Base-by-base conservation (phyloP, 2,329 filamentous ascomycete genomes). In the Colletotrichum ledebouriae region DNA sequence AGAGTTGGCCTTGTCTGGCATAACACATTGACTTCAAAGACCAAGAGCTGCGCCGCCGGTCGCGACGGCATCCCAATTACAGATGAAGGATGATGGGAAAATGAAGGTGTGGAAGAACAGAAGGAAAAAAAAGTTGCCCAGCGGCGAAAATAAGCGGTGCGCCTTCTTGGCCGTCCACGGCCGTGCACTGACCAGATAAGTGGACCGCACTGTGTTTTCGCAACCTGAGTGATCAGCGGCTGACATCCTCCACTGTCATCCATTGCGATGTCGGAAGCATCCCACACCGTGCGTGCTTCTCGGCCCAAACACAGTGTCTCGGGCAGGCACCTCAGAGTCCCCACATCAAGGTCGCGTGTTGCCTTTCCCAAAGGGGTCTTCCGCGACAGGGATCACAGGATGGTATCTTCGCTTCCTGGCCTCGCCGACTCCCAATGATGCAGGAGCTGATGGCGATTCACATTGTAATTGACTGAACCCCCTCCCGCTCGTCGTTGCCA, bases 121-220 rank as follows among this genome's bases (percentile, higher is more conserved):
- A 17, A 53, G 3, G n/a, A 41, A 29, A 52, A 50, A 66, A 60
- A 39, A 55, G 41, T 47, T 41, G 52, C 37, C 46, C 37, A 34
- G 42, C 52, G 34, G 37, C 44, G 39, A 39, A 58, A 58, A 67
- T 50, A 63, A 12, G 64, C 46, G 29, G 64, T 63, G 59, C 59
- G 59, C 52, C 59, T 67, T 44, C 64, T 67, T 67, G 64, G 64
- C 64, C 9, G 44, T 25, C 53, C 64, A 57, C 50, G 64, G 64
- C 64, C 9, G 44, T 25, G 53, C 64, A 57, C 50, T 22, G 42
- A 25, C 63, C 59, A 63, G 13, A 29, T 9, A 17, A 17, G 61
- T 64, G 65, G 60, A 13, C 3, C 65, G 49, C 47, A 65, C 61
- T 59, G 61, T 68, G 65, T 65, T 65, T 59, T 52, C 13, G 60